These are phyloP conservation scores for Cercophora scortea DNA, from an alignment of 495 filamentous ascomycete genomes.

Conservation along the genomic window DNA sequence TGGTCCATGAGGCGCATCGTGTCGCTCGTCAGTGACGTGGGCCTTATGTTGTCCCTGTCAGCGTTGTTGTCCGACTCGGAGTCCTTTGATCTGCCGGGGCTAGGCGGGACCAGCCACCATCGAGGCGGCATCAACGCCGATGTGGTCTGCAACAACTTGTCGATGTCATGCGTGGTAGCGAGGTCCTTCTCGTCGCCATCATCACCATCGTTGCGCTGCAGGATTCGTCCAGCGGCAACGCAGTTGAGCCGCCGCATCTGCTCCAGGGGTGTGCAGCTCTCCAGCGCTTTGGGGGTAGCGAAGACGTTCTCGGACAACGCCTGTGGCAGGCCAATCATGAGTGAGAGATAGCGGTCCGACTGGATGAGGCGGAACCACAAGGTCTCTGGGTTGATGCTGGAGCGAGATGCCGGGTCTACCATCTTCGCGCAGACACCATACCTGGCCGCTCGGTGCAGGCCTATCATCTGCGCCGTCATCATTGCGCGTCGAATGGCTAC, in stretches of 20 bases:
- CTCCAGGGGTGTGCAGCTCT: slow-evolving; percentile 13
- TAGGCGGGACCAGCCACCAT: slow-evolving; percentile 25
- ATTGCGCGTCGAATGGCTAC: slow-evolving; percentile 37
- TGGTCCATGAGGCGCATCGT: slow-evolving; percentile 22
- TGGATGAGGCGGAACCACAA: slow-evolving; percentile 30
- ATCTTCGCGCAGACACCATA: neutral
- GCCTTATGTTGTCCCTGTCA: too few relatives aligned
- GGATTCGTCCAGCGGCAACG: slow-evolving; percentile 19
- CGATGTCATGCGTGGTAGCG: slow-evolving; percentile 15
- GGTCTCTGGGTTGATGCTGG: slow-evolving; percentile 8
- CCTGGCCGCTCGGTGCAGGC: slow-evolving; percentile 23
- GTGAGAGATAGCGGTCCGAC: slow-evolving; percentile 18
- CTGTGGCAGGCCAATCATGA: slow-evolving; percentile 26
- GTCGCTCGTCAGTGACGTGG: slow-evolving; percentile 2
- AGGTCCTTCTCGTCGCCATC: slow-evolving; percentile 10
- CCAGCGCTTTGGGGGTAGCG: slow-evolving; percentile 10
- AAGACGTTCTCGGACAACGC: slow-evolving; percentile 13
- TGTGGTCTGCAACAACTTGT: slow-evolving; percentile 19
- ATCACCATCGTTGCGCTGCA: slow-evolving; percentile 27
- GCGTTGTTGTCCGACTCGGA: too few relatives aligned
- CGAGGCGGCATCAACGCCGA: slow-evolving; percentile 16
- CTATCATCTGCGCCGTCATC: slow-evolving; percentile 33
- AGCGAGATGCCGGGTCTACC: slow-evolving; percentile 4
- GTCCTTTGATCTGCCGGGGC: neutral
- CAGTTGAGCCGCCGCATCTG: slow-evolving; percentile 25